phyloP scores from a whole-genome alignment of 2,329 filamentous ascomycete species.

The Aspergillus melleus region DNA sequence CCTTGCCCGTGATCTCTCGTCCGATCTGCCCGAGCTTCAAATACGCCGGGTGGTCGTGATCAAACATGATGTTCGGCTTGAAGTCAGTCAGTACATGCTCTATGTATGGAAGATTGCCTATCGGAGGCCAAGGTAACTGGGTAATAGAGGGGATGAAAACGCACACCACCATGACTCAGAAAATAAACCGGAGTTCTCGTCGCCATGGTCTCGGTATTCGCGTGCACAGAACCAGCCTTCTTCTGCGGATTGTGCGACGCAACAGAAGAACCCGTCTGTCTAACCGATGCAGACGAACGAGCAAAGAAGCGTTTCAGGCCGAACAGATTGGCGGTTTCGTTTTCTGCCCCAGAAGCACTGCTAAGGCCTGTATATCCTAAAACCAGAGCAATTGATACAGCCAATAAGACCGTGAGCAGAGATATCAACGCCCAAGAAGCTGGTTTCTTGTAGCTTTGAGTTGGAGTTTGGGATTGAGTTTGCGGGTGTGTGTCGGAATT shows the following conservation, averaged over 20 bases:
- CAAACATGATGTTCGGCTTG: constrained; percentile 65
- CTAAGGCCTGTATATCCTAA: constrained; percentile 12
- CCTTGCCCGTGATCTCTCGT: constrained; percentile 66
- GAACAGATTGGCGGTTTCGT: constrained; percentile 28
- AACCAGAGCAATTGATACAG: constrained; percentile 21
- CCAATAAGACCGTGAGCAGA: constrained; percentile 19
- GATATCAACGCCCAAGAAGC: constrained; percentile 17
- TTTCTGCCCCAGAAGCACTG: constrained; percentile 5
- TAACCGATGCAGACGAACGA: constrained; percentile 1
- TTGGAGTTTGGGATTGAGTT: background rate
- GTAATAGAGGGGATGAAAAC: constrained; percentile 13
- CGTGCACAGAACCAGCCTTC: background rate
- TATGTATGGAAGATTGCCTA: background rate
- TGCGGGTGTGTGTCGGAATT: constrained; percentile 1
- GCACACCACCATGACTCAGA: constrained; percentile 50
- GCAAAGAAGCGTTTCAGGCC: constrained; percentile 25
- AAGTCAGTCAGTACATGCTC: background rate
- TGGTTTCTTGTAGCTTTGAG: constrained; percentile 3
- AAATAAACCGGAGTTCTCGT: constrained; percentile 54
- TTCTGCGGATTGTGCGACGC: background rate
- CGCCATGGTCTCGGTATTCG: constrained; percentile 5
- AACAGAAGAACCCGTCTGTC: background rate
- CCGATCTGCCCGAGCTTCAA: constrained; percentile 64
- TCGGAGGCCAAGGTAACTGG: background rate
- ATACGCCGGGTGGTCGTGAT: constrained; percentile 68